Evolutionary conservation across 192 early-diverging fungal genomes (phyloP).

Genomic region (Anaeromyces robustus): DNA sequence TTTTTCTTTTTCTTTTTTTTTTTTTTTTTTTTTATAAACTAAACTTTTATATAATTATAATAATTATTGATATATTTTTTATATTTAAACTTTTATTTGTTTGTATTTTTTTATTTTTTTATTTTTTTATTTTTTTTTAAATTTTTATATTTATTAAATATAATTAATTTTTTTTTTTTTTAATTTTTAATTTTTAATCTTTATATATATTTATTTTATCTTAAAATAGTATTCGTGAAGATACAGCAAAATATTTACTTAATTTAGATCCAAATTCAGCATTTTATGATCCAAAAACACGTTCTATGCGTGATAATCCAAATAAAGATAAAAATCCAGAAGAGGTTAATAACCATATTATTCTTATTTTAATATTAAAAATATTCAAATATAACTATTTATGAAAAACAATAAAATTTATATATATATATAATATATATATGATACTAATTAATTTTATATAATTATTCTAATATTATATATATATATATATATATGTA

Average conservation of each 20-base stretch:
- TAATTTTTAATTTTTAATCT: too few species aligned
- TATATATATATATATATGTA: background rate
- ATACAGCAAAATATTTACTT: slow-evolving; percentile 95
- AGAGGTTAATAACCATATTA: background rate
- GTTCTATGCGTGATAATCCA: slow-evolving; percentile 98
- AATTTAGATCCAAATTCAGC: slow-evolving; percentile 91
- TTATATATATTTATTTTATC: too few species aligned
- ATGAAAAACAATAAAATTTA: background rate
- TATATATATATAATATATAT: background rate
- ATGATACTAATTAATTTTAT: background rate
- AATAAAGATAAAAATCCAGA: slow-evolving; percentile 43
- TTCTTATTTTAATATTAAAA: background rate
- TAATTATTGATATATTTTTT: too few species aligned
- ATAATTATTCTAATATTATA: background rate
- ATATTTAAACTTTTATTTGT: too few species aligned
- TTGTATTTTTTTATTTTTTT: too few species aligned
- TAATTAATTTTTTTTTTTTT: too few species aligned
- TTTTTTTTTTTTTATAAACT: too few species aligned
- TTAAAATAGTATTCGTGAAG: slow-evolving; percentile 87
- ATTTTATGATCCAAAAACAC: slow-evolving; percentile 97
- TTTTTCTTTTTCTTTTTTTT: too few species aligned
- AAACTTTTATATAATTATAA: too few species aligned
- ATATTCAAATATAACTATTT: too few species aligned
- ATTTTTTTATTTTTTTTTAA: too few species aligned
- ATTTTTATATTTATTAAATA: too few species aligned